Base-by-base conservation (phyloP, 1,139 yeast genomes). In the Kluyveromyces marxianus region DNA sequence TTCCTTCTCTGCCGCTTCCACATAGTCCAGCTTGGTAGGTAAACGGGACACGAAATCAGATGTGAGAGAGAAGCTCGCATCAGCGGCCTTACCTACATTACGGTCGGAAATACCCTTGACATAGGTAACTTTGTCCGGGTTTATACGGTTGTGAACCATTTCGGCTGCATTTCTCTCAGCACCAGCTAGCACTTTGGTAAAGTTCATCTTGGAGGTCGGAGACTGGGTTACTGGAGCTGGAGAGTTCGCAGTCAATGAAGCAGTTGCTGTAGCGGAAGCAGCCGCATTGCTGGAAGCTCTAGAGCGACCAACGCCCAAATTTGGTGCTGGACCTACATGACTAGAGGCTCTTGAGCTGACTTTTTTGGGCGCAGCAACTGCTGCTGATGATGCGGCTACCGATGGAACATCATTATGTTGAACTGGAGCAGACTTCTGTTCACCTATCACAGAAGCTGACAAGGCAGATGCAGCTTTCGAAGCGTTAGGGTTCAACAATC, bases 401-500 rank as follows among this genome's bases (percentile, higher is more conserved):
- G 25, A n/a, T 7, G 7, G 7, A 7, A 21, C 21, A n/a, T 7
- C 21, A 34, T n/a, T n/a, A n/a, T 30, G 26, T 4, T 25, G 28
- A 26, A 14, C 26, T 35, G 37, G 28, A 25, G 33, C 33, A 7
- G 33, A 7, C n/a, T 10, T 10, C 14, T 32, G 34, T 4, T 7
- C 34, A 32, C 21, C 14, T 32, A 10, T 32, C 2, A 10, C 14
- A 10, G 34, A 21, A 10, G 39, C 26, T 7, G 38, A 14, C 14
- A 35, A 42, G 4, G 46, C 46, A 8, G 38, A 27, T 52, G 67
- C 67, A 30, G 65, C 61, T 14, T 49, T 49, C 26, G 62, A 56
- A 3, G 66, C 68, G 46, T 57, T 53, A 21, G 65, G 59, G 41
- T 60, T 72, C 46, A 79, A 69, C 26, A 75, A 69, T 53, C 90